These are phyloP conservation scores for Trametes coccinea DNA, from an alignment of 768 basidiomycete species.

Conservation along the genomic window DNA sequence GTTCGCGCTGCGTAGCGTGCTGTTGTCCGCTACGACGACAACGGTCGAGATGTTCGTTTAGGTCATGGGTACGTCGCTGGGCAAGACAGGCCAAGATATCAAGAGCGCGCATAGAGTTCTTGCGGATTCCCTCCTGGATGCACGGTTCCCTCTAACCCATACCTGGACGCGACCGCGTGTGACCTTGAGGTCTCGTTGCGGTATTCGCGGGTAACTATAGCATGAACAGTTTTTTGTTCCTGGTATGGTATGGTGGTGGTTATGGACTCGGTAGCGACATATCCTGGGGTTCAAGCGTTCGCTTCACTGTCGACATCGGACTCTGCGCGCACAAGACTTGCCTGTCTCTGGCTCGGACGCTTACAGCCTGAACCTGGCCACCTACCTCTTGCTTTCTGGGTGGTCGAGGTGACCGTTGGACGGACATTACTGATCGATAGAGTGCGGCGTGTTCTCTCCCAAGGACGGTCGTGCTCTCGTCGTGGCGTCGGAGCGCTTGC, in stretches of 20 bases:
- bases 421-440: conserved; percentile 15
- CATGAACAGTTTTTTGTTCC: conserved; percentile 48
- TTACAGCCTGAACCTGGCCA: conserved; percentile 38
- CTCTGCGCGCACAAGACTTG: conserved; percentile 48
- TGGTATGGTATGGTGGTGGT: conserved; percentile 52
- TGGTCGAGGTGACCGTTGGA: conserved; percentile 43
- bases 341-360: conserved; percentile 57
- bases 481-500: conserved; percentile 54
- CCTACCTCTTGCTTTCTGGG: conserved; percentile 22
- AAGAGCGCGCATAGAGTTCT: conserved; percentile 34
- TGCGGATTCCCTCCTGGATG: conserved; percentile 30
- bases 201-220: conserved; percentile 36
- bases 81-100: conserved; percentile 37
- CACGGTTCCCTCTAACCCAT: conserved; percentile 45
- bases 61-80: conserved; percentile 39
- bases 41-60: conserved; percentile 28
- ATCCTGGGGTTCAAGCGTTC: conserved; percentile 38
- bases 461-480: conserved; percentile 33
- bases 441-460: background rate
- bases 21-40: conserved; percentile 13
- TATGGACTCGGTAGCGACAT: conserved; percentile 47
- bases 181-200: conserved; percentile 34
- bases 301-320: conserved; percentile 39
- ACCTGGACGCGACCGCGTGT: conserved; percentile 37
- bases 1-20: conserved; percentile 23